These are phyloP conservation scores for Agaricus sinodeliciosus DNA, from an alignment of 768 basidiomycete species.

Conservation along the genomic window DNA sequence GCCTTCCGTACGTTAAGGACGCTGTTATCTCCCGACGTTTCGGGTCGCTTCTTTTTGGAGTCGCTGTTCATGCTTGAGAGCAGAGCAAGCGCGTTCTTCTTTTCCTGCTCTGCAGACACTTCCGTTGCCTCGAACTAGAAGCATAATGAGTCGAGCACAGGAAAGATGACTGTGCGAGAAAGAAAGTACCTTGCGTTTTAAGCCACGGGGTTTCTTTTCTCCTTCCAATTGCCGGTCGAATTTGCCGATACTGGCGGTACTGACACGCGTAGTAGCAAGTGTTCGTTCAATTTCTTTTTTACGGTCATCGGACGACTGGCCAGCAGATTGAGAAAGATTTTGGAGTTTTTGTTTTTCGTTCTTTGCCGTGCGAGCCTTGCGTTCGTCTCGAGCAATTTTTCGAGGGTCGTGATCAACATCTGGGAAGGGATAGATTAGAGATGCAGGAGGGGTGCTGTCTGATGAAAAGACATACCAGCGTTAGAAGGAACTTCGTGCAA, in stretches of 20 bases:
- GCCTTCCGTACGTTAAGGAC: constrained; percentile 88
- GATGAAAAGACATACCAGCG: constrained; percentile 52
- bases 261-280: constrained; percentile 66
- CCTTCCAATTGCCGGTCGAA: constrained; percentile 90
- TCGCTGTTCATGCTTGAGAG: constrained; percentile 72
- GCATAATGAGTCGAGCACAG: neutral
- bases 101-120: constrained; percentile 57
- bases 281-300: constrained; percentile 73
- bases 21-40: constrained; percentile 35
- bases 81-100: constrained; percentile 65
- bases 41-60: constrained; percentile 52
- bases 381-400: constrained; percentile 66
- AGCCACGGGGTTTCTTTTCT: constrained; percentile 80
- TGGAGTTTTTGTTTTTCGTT: constrained; percentile 73
- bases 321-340: constrained; percentile 59
- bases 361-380: constrained; percentile 77
- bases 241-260: constrained; percentile 93
- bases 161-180: neutral
- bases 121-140: constrained; percentile 85
- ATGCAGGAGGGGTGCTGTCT: neutral
- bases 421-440: constrained; percentile 20
- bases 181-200: constrained; percentile 83
- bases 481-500: constrained; percentile 83
- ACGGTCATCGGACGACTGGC: constrained; percentile 33
- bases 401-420: constrained; percentile 79